Percentiles rank a stretch among this genome's conserved stretches.
Conservation (phyloP, 2,329 filamentous ascomycete species). For the Capronia coronata region DNA sequence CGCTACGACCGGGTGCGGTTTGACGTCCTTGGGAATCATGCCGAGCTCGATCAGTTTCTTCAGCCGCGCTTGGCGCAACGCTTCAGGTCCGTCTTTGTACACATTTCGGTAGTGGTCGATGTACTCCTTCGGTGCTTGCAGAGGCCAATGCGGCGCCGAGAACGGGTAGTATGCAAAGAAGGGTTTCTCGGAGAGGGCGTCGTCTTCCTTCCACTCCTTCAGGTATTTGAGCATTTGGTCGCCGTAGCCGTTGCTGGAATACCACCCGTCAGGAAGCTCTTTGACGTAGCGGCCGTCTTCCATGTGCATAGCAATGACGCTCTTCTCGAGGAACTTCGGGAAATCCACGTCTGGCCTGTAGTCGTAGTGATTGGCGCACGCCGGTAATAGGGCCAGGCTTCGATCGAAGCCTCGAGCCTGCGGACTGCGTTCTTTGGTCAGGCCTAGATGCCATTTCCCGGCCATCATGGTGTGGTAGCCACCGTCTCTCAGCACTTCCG, state of each 20-base stretch:
- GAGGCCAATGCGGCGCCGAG: conserved; percentile 49
- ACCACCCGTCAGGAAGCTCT: conserved; percentile 47
- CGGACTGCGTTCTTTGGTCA: conserved; percentile 53
- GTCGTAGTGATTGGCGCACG: conserved; percentile 54
- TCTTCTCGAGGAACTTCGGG: conserved; percentile 38
- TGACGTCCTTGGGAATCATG: conserved; percentile 39
- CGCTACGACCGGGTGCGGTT: conserved; percentile 40
- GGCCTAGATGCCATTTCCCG: conserved; percentile 59
- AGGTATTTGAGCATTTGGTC: conserved; percentile 50
- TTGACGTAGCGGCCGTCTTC: conserved; percentile 41
- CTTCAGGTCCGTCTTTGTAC: conserved; percentile 48
- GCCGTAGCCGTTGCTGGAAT: conserved; percentile 50
- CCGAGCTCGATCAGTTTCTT: conserved; percentile 42
- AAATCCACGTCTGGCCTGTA: conserved; percentile 43
- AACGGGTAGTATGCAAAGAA: conserved; percentile 48
- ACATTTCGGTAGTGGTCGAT: conserved; percentile 45
- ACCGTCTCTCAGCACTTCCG: conserved; percentile 52
- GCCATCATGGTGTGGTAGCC: conserved; percentile 57
- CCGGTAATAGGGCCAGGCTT: conserved; percentile 55
- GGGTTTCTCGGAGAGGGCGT: conserved; percentile 36
- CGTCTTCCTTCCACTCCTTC: conserved; percentile 42
- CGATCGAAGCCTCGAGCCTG: conserved; percentile 53
- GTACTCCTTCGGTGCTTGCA: conserved; percentile 45
- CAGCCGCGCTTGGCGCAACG: conserved; percentile 41
- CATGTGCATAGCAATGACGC: conserved; percentile 42